Evolutionary conservation across 306 rosid species (phyloP), one percentile per base, ranked within the genome.

Genomic region (Elaeagnus macrophylla): DNA sequence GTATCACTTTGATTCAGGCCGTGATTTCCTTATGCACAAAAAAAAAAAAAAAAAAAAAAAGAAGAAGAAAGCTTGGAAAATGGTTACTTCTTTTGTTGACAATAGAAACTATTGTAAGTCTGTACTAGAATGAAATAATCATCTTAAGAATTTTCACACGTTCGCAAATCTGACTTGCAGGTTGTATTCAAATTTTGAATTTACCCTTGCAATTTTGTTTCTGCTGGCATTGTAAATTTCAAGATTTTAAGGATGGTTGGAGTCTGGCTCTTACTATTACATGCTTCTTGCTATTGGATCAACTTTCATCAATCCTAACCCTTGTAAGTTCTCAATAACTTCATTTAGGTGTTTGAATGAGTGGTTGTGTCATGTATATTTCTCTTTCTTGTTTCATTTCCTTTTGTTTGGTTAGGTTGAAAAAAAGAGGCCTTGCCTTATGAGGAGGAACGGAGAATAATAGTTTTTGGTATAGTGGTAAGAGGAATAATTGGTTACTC

Each of bases 221-320:
- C 80, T 48, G 38, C 71, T 8, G 94, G 95, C 37, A 72, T 61
- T 61, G 74, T 78, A 43, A 82, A 79, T 67, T 48, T 86, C 71
- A 81, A 81, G 56, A 80, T 86, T 43, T 73, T 90, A 84, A 78
- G 76, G 97, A 81, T 74, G 77, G 69, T 66, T 90, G 97, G 97
- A 90, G 96, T 80, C 96, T 95, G 37, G 97, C 95, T 36, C 76
- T 80, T 49, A 86, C 95, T 37, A 84, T 86, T 46, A 75, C 84
- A 5, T 90, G 67, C 77, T 90, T 48, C 73, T 75, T 45, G 91
- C 86, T 38, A 70, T 86, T 53, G 72, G 80, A 69, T 66, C 91
- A 25, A 68, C 84, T 67, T 68, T 90, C 74, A 70, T 74, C 18
- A 76, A 80, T 56, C 91, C 95, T 6, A 81, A 86, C 59, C 97